Base-by-base conservation (phyloP, 192 early-diverging fungal species). In the Cetraspora pellucida region DNA sequence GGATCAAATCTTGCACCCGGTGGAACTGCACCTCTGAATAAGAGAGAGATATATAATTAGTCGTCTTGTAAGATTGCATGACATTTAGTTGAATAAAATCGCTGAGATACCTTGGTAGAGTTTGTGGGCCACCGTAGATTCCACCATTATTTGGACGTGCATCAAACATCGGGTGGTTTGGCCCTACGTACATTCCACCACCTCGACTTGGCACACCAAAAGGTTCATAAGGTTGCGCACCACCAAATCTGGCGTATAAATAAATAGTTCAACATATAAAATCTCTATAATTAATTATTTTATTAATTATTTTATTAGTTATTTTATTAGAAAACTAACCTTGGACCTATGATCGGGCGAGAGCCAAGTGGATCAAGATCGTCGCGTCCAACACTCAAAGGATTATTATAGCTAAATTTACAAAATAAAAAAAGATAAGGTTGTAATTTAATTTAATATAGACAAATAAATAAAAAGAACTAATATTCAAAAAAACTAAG, bases 1-100 rank as follows among this genome's bases (percentile, higher is more conserved):
- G 96, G 96, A 80, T 98, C 95, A 82, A 95, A 98, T 23, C 95
- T 87, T 11, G 96, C 96, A 27, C 94, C 94, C 14, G 95, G 88
- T 10, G 93, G 93, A 59, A 93, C 92, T 28, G 92, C 86, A 27
- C 89, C 92, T 72, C 88, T 85, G 54, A 16, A 60, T 28, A 30
- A 55, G 14, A 52, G n/a, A n/a, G n/a, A n/a, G n/a, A n/a, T n/a
- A n/a, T n/a, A 0, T 25, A 47, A 19, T 58, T 19, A 50, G 21
- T 45, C n/a, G 59, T 45, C 46, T 61, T 71, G 28, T 44, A n/a
- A 0, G n/a, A 43, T 16, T 44, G 19, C 10, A 60, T 14, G 25
- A 13, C 13, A 28, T 16, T 28, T 61, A 21, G 9, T 27, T 28
- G 37, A 31, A 9, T 25, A 75, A 58, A 4, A 44, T 58, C 19